Conservation (phyloP, 108 stramenopile species). For the Cyclotella atomus region DNA sequence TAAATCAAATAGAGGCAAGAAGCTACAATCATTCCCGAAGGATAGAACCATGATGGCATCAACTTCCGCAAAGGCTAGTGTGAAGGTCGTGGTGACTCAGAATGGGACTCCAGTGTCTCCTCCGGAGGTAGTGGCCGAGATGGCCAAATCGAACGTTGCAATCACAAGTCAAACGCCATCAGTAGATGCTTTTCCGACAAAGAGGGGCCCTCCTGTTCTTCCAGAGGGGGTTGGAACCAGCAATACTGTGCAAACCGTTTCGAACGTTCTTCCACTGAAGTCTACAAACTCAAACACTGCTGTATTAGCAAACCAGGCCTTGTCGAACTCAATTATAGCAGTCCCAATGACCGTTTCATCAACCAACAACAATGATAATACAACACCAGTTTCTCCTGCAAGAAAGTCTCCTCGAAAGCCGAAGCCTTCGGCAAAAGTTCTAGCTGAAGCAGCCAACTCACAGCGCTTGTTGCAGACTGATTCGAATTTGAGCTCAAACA, state of each 20-base stretch:
- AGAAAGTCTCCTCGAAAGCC: not conserved
- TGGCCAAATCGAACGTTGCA: not conserved
- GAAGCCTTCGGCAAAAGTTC: not conserved
- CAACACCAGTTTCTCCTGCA: not conserved
- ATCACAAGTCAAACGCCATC: not conserved
- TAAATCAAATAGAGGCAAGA: not conserved
- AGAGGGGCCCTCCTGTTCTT: not conserved
- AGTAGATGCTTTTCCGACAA: not conserved
- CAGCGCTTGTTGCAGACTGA: not conserved
- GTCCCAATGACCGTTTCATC: not conserved
- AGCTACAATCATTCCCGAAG: not conserved
- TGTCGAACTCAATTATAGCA: not conserved
- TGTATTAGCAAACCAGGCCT: not conserved
- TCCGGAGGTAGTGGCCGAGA: not conserved
- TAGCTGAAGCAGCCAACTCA: not conserved
- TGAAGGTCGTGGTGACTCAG: conserved; percentile 9
- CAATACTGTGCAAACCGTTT: not conserved
- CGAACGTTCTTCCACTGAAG: not conserved
- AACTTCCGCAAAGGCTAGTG: not conserved
- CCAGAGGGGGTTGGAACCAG: not conserved
- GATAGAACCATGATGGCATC: not conserved
- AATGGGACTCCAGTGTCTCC: conserved; percentile 8
- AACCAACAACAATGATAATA: not conserved
- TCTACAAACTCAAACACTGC: not conserved
- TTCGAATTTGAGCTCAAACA: not conserved